A percentile compares a stretch with the other conserved stretches of the same genome.
Conservation (phyloP, 2,329 filamentous ascomycete genomes). For the Exophiala oligosperma region DNA sequence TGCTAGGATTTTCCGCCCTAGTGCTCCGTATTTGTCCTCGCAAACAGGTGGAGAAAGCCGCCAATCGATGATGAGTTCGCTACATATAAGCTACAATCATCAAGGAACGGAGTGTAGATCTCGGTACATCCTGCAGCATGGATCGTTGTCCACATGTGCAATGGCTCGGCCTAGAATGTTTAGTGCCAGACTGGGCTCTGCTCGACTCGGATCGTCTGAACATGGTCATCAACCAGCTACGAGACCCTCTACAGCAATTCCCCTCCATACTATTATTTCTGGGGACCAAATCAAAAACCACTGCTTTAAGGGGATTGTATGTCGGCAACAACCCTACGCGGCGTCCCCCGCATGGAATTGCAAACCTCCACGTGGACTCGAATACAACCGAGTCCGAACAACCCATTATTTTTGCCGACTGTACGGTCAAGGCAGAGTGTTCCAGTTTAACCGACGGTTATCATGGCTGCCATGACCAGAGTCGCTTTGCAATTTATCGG, state of each 20-base stretch:
- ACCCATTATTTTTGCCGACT: constrained; percentile 17
- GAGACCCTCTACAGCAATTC: background rate
- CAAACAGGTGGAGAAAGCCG: no score
- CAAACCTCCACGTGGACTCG: constrained; percentile 10
- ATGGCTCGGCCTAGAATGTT: no score
- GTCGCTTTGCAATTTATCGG: constrained; percentile 1
- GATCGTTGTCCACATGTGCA: no score
- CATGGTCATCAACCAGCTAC: no score
- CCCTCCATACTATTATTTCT: constrained; percentile 19
- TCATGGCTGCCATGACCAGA: constrained; percentile 1
- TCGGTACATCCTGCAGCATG: no score
- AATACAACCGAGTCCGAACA: background rate
- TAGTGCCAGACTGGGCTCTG: no score
- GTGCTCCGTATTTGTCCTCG: no score
- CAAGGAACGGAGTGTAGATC: no score
- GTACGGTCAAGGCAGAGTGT: background rate
- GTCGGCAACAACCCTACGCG: constrained; percentile 14
- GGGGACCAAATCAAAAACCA: constrained; percentile 9
- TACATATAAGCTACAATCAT: no score
- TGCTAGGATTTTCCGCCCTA: no score
- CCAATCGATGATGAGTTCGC: no score
- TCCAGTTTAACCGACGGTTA: background rate
- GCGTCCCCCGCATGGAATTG: constrained; percentile 1
- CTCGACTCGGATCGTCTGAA: no score
- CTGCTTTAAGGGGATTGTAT: constrained; percentile 15